Evolutionary conservation across 2,329 filamentous ascomycete genomes (phyloP).

Genomic region (Stemphylium beticola): DNA sequence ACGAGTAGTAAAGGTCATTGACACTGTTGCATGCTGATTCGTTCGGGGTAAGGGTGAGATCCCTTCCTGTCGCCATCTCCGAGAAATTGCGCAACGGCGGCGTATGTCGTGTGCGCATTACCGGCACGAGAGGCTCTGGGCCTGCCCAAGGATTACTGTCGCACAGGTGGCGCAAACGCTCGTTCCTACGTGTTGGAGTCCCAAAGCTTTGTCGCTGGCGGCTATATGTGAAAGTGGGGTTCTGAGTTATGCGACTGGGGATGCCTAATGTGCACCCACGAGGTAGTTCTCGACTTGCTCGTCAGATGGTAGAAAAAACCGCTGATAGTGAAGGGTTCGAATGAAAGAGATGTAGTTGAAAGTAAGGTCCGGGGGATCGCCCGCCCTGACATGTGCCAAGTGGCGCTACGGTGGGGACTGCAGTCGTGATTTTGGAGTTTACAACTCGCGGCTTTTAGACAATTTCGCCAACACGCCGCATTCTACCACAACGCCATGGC

Average conservation of each 20-base stretch:
- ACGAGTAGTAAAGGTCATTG: neutral
- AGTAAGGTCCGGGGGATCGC: slow-evolving; percentile 18
- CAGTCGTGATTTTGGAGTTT: slow-evolving; percentile 11
- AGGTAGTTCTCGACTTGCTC: neutral
- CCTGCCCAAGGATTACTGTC: neutral
- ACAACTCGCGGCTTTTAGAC: slow-evolving; percentile 10
- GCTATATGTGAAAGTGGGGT: neutral
- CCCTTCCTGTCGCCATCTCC: neutral
- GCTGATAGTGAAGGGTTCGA: neutral
- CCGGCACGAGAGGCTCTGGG: neutral
- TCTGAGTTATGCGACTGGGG: neutral
- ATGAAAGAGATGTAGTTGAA: slow-evolving; percentile 6
- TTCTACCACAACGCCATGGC: slow-evolving; percentile 29
- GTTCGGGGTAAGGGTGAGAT: neutral
- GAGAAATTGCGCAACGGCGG: neutral
- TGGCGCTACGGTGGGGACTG: slow-evolving; percentile 21
- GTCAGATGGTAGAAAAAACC: neutral
- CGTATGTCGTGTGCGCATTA: neutral
- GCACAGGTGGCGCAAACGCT: neutral
- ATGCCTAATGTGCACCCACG: neutral
- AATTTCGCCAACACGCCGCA: neutral
- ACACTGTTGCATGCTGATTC: neutral
- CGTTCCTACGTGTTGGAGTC: neutral
- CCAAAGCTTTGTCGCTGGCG: neutral
- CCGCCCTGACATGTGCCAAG: slow-evolving; percentile 19